A percentile compares a stretch with the other conserved stretches of the same genome.
phyloP scores from a whole-genome alignment of 2,329 filamentous ascomycete genomes.

The Setomelanomma holmii region DNA sequence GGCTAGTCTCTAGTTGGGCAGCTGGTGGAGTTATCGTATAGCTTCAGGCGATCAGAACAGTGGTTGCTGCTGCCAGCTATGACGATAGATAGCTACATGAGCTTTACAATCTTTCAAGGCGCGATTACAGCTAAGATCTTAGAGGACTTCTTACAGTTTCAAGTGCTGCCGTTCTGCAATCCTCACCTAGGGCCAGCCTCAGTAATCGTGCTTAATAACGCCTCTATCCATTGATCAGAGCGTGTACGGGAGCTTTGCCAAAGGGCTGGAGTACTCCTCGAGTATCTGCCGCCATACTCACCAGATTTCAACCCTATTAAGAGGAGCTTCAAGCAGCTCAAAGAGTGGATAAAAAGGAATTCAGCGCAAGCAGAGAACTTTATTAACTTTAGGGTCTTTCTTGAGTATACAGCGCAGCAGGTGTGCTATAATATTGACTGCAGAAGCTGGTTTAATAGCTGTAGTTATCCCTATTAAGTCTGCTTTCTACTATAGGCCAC shows the following conservation, averaged over 20 bases:
- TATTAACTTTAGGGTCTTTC: background rate
- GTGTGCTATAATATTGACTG: background rate
- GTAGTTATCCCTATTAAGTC: background rate
- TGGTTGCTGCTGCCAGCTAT: constrained; percentile 15
- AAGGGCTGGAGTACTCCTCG: no score
- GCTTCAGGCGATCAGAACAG: background rate
- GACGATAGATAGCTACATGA: constrained; percentile 11
- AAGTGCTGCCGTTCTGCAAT: constrained; percentile 8
- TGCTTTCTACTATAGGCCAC: background rate
- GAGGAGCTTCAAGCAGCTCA: constrained; percentile 13
- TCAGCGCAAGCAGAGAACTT: background rate
- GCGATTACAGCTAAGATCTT: constrained; percentile 4
- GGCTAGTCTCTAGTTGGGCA: constrained; percentile 5
- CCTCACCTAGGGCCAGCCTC: no score
- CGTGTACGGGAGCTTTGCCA: no score
- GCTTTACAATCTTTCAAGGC: constrained; percentile 2
- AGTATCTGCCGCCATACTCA: no score
- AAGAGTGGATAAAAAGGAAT: constrained; percentile 9
- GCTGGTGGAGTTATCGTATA: background rate
- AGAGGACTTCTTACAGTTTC: constrained; percentile 1
- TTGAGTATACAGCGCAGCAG: background rate
- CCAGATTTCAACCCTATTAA: constrained; percentile 20
- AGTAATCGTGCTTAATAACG: no score
- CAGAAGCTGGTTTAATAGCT: background rate
- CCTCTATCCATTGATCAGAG: no score